Evolutionary conservation across 768 basidiomycete genomes (phyloP), one percentile per base, ranked within the genome.

Genomic region (Coprinopsis strossmayeri): DNA sequence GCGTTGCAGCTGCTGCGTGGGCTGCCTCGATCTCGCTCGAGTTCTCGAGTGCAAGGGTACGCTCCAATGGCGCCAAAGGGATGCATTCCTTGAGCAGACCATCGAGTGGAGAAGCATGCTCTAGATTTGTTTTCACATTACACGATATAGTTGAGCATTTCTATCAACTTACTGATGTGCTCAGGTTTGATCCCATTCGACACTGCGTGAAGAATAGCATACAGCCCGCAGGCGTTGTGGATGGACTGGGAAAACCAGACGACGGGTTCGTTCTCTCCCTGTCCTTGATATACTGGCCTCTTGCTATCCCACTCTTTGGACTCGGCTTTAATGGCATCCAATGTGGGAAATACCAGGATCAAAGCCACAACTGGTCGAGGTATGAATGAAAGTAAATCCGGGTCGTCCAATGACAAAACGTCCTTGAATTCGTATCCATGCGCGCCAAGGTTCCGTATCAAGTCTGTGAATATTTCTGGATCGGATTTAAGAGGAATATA

Each of bases 201-300:
- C 11, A 66, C 50, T 3, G 63, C 61, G 48, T 69, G 68, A 35
- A 69, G 46, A 38, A 69, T 59, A 1, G 59, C 68, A 48, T 69
- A 68, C 5, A 69, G 54, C 2, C 68, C 68, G 46, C 68, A 69
- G 1, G 68, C 68, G 45, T 69, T 69, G 17, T 60, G 52, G 35
- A 69, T 70, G 18, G 66, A 68, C 48, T 70, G 68, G 38, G 63
- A 49, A 53, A 62, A 67, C 67, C 67, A 70, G 17, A 66, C 50
- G n/a, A 63, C 64, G 10, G 59, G 59, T 48, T 69, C 68, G 9
- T 48, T 52, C 27, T 59, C 57, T 18, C 67, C 68, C 27, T 50
- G 51, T 15, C 65, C 66, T 17, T 53, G 53, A 46, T 68, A 68
- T 9, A 51, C 54, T 1, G 52, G 49, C 46, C 57, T 58, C 1